Percentiles rank a stretch among this genome's conserved stretches.
Evolutionary conservation across 371 early-diverging fungal genomes (phyloP).

Genomic region (Mucor sp.): DNA sequence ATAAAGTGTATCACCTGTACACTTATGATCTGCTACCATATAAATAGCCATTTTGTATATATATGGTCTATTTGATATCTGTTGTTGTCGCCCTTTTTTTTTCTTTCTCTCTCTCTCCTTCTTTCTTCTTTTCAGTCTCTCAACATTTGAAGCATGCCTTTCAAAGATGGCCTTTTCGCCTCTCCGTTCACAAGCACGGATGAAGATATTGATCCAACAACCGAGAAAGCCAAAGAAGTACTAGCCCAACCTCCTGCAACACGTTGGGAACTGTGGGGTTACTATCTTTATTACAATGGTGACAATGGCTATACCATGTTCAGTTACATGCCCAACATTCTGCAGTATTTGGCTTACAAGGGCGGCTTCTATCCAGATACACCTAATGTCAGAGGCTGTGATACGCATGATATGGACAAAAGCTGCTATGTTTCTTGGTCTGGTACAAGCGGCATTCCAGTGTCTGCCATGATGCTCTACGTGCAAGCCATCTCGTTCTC

Average conservation of each 20-base stretch:
- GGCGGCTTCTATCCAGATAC: conserved; percentile 44
- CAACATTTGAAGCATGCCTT: not conserved
- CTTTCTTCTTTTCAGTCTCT: too few relatives aligned
- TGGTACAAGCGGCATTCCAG: conserved; percentile 35
- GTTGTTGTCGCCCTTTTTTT: not conserved
- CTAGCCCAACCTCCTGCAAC: conserved; percentile 43
- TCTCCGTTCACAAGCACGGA: conserved; percentile 35
- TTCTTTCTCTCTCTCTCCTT: not conserved
- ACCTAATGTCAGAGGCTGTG: conserved; percentile 34
- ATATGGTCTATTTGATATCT: not conserved
- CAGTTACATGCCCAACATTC: conserved; percentile 50
- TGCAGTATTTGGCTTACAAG: conserved; percentile 43
- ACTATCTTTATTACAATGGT: conserved; percentile 57
- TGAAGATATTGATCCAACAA: conserved; percentile 30
- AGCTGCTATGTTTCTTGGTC: conserved; percentile 44
- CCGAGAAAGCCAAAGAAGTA: conserved; percentile 27
- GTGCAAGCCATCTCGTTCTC: conserved; percentile 52
- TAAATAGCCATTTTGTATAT: not conserved
- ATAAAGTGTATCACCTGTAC: not conserved
- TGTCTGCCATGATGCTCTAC: conserved; percentile 50
- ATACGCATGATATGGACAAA: conserved; percentile 23
- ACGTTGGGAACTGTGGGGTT: conserved; percentile 47
- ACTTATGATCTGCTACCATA: not conserved
- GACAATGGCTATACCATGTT: conserved; percentile 52
- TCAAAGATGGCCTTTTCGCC: conserved; percentile 21